A percentile compares a stretch with the other conserved stretches of the same genome.
phyloP scores from a whole-genome alignment of 2,329 filamentous ascomycete species.

The Neofusicoccum sp. region DNA sequence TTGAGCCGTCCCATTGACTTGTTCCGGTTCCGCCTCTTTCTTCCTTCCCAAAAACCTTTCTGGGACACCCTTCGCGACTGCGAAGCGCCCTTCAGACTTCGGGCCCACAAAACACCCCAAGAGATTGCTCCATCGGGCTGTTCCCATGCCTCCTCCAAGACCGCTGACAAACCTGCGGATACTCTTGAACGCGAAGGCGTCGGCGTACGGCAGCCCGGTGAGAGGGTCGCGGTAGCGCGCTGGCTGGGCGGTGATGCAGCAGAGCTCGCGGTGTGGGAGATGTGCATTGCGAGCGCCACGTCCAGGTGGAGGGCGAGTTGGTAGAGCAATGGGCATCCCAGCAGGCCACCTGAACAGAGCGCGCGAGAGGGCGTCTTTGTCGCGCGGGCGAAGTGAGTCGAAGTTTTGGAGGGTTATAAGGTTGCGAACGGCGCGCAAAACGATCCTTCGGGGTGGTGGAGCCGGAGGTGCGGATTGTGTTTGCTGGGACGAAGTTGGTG shows the following conservation, averaged over 20 bases:
- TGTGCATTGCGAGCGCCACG: conserved; percentile 44
- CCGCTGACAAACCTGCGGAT: conserved; percentile 62
- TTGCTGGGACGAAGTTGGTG: neutral
- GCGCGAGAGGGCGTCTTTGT: conserved; percentile 12
- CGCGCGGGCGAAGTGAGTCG: conserved; percentile 27
- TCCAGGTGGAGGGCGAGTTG: conserved; percentile 50
- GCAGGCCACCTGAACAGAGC: conserved; percentile 38
- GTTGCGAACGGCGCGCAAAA: conserved; percentile 55
- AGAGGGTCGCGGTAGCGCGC: conserved; percentile 82
- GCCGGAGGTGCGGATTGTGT: conserved; percentile 31
- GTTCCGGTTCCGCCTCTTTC: neutral
- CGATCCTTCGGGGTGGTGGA: conserved; percentile 36
- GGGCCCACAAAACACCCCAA: conserved; percentile 79
- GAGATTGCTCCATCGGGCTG: conserved; percentile 78
- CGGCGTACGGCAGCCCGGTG: conserved; percentile 79
- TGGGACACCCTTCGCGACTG: conserved; percentile 74
- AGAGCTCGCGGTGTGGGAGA: conserved; percentile 52
- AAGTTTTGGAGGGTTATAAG: conserved; percentile 60
- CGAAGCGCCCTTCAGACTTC: conserved; percentile 42
- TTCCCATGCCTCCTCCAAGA: conserved; percentile 56
- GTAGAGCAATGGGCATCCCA: conserved; percentile 29
- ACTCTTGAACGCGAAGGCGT: conserved; percentile 75
- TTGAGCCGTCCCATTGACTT: neutral
- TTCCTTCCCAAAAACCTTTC: conserved; percentile 59
- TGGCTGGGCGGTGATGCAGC: conserved; percentile 77